These are phyloP conservation scores for Cornus florida DNA, from an alignment of 148 eudicot species.

Conservation along the genomic window DNA sequence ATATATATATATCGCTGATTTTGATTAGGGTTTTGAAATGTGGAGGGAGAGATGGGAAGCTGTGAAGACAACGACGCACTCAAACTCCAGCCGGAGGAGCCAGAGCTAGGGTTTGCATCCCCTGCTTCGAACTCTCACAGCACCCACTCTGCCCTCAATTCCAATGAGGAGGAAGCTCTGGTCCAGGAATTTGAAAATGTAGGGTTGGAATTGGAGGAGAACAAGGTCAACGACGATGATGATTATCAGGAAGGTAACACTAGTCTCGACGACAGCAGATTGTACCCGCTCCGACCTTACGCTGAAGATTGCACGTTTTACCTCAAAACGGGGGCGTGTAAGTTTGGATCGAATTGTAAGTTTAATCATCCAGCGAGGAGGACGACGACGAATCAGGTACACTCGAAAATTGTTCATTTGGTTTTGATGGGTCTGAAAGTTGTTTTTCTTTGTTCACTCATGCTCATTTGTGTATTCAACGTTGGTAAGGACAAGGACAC, in stretches of 20 bases:
- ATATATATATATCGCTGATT: not conserved
- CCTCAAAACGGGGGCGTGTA: slow-evolving; percentile 59
- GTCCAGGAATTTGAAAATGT: not conserved
- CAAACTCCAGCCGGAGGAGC: not conserved
- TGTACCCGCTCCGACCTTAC: slow-evolving; percentile 40
- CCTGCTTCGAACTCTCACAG: not conserved
- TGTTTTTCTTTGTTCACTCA: slow-evolving; percentile 2
- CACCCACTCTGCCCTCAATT: not conserved
- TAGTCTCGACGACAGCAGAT: slow-evolving; percentile 4
- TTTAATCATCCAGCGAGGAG: slow-evolving; percentile 45
- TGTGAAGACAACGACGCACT: not conserved
- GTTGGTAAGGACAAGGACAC: slow-evolving; percentile 26
- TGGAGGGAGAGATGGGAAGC: not conserved
- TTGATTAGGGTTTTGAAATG: slow-evolving; percentile 8
- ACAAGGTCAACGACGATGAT: not conserved
- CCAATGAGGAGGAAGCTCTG: not conserved
- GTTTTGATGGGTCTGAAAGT: not conserved
- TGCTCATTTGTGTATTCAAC: slow-evolving; percentile 7
- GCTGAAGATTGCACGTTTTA: slow-evolving; percentile 56
- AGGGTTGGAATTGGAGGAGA: not conserved
- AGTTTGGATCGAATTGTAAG: slow-evolving; percentile 59
- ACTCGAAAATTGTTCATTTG: not conserved
- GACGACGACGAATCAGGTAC: slow-evolving; percentile 44
- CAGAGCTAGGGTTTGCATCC: not conserved
- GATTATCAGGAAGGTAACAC: not conserved